These are phyloP conservation scores for Salicornia ramosissima DNA, from an alignment of 148 eudicot species.

Conservation along the genomic window DNA sequence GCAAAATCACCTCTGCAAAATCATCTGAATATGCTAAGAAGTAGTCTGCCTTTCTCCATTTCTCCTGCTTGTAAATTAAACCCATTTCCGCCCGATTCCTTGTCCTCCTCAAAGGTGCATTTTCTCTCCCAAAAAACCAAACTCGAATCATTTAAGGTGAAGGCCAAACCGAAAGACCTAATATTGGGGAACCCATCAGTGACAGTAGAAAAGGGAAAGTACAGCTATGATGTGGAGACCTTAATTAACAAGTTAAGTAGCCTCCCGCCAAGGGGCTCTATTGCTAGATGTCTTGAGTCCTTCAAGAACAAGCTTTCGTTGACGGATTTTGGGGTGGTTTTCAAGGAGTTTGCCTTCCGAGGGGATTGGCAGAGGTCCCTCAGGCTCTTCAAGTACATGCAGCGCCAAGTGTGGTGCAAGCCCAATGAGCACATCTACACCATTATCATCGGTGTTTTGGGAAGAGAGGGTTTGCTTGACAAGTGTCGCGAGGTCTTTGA, in stretches of 20 bases:
- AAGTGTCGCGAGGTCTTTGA: conserved; percentile 75
- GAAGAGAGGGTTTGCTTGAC: conserved; percentile 84
- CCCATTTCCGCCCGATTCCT: conserved; percentile 18
- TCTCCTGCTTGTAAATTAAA: conserved; percentile 23
- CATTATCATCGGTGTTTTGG: conserved; percentile 65
- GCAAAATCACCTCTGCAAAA: conserved; percentile 6
- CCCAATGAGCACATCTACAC: conserved; percentile 91
- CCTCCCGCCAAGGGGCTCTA: conserved; percentile 83
- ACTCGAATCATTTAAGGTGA: conserved; percentile 19
- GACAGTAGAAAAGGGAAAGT: conserved; percentile 83
- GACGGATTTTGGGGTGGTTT: conserved; percentile 68
- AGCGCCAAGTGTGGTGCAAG: conserved; percentile 93
- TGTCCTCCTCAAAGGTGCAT: conserved; percentile 23
- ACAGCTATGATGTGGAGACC: conserved; percentile 78
- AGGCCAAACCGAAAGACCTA: conserved; percentile 56
- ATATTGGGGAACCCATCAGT: conserved; percentile 62
- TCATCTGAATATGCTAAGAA: conserved; percentile 34
- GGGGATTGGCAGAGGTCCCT: conserved; percentile 94
- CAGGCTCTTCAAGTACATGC: conserved; percentile 90
- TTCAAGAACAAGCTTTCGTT: conserved; percentile 77
- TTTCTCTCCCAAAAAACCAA: conserved; percentile 24
- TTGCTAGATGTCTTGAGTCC: conserved; percentile 78
- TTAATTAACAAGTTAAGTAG: conserved; percentile 81
- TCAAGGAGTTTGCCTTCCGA: conserved; percentile 82
- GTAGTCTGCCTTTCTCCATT: conserved; percentile 31